These are phyloP conservation scores for Podochytrium sp. DNA, from an alignment of 192 early-diverging fungal species.

Conservation along the genomic window DNA sequence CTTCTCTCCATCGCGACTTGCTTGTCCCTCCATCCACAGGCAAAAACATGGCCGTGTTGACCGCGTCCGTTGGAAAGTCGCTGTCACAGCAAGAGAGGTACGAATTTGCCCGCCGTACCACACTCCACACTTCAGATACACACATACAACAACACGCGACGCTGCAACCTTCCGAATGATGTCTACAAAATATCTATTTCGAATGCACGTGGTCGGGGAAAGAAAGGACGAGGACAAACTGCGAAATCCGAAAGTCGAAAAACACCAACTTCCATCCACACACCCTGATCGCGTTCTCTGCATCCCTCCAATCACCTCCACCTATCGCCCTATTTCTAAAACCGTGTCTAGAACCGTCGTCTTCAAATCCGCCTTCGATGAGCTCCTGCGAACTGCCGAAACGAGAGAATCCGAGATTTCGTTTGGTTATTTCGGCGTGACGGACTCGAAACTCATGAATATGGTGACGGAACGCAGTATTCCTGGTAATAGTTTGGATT, in stretches of 20 bases:
- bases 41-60: background rate
- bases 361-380: background rate
- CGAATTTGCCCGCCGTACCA: too few relatives aligned
- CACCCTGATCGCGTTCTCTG: too few relatives aligned
- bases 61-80: slow-evolving; percentile 5
- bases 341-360: background rate
- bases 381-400: background rate
- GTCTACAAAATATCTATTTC: too few relatives aligned
- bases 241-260: too few relatives aligned
- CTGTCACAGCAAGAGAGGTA: slow-evolving; percentile 7
- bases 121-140: background rate
- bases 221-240: too few relatives aligned
- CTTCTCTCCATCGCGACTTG: too few relatives aligned
- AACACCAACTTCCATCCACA: background rate
- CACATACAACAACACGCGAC: background rate
- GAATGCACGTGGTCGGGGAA: too few relatives aligned
- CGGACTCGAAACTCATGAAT: slow-evolving; percentile 15
- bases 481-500: slow-evolving; percentile 1
- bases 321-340: too few relatives aligned
- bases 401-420: background rate
- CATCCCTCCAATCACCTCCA: too few relatives aligned
- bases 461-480: slow-evolving; percentile 1
- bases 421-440: slow-evolving; percentile 22
- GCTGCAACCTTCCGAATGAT: too few relatives aligned
- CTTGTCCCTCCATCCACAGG: too few relatives aligned